A percentile compares a stretch with the other conserved stretches of the same genome.
Conservation (phyloP, 495 filamentous ascomycete genomes). For the Neurospora sublineolata region DNA sequence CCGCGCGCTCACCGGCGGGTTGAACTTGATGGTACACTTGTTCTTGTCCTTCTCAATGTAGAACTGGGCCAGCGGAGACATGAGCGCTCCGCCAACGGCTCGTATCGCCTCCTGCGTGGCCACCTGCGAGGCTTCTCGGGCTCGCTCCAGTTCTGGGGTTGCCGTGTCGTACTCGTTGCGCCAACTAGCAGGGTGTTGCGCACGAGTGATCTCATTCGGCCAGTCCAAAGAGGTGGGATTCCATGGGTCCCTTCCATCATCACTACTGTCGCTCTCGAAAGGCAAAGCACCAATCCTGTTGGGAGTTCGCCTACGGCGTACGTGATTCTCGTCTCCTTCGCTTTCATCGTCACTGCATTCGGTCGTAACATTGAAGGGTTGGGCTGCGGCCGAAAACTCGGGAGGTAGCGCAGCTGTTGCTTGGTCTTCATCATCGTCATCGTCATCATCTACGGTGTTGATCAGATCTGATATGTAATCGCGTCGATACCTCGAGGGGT, state of each 20-base stretch:
- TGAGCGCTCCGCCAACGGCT: constrained; percentile 40
- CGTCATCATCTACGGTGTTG: constrained; percentile 26
- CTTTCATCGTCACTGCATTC: constrained; percentile 44
- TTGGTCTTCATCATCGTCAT: constrained; percentile 39
- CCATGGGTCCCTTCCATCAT: constrained; percentile 20
- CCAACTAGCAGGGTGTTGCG: neutral
- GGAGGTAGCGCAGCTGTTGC: constrained; percentile 39
- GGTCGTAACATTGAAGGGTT: constrained; percentile 37
- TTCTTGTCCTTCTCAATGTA: constrained; percentile 69
- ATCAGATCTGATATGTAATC: constrained; percentile 15
- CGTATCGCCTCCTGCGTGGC: constrained; percentile 45
- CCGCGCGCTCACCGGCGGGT: constrained; percentile 72
- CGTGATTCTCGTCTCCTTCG: constrained; percentile 20
- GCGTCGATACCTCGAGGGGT: constrained; percentile 28
- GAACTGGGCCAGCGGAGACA: constrained; percentile 66
- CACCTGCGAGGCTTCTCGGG: constrained; percentile 39
- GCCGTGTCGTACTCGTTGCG: constrained; percentile 5
- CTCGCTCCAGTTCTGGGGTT: constrained; percentile 34
- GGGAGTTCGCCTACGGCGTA: constrained; percentile 19
- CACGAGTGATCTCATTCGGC: neutral
- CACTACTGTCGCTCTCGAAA: constrained; percentile 37
- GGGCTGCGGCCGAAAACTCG: constrained; percentile 33
- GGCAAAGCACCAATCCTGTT: constrained; percentile 39
- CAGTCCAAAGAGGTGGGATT: constrained; percentile 3
- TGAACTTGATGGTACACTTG: constrained; percentile 78